Evolutionary conservation across 2,329 filamentous ascomycete genomes (phyloP).

Genomic region (Diaporthe longicolla): DNA sequence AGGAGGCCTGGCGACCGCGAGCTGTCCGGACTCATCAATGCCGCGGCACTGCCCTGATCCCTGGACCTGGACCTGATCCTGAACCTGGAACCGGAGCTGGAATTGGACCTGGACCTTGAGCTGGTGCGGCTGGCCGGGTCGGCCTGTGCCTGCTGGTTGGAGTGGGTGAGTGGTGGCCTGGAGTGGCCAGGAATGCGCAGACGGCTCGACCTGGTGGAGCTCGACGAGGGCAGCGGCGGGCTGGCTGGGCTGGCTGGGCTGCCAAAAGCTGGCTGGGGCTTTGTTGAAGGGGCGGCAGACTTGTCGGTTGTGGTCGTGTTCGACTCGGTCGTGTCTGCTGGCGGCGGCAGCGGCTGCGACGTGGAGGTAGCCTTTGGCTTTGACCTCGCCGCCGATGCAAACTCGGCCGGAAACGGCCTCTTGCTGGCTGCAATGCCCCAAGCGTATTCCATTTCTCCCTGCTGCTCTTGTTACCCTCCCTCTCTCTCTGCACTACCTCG

Average conservation of each 20-base stretch:
- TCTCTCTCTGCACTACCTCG: not conserved
- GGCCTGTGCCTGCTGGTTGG: not conserved
- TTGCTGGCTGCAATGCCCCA: conserved; percentile 42
- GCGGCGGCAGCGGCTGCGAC: conserved; percentile 3
- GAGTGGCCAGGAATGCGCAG: conserved; percentile 29
- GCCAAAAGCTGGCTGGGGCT: not conserved
- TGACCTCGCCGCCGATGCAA: conserved; percentile 33
- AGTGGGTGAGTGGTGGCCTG: conserved; percentile 14
- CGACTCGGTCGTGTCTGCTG: not conserved
- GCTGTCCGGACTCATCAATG: conserved; percentile 31
- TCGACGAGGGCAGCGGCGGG: conserved; percentile 20
- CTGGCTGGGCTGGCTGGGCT: not conserved
- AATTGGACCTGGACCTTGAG: conserved; percentile 9
- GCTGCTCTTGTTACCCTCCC: no score
- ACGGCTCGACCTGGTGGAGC: conserved; percentile 29
- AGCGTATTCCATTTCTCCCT: conserved; percentile 38
- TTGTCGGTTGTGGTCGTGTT: not conserved
- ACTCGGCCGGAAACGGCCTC: conserved; percentile 41
- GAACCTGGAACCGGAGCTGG: conserved; percentile 10
- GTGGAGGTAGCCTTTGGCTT: conserved; percentile 14
- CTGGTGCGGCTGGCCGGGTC: conserved; percentile 19
- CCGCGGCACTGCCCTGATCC: conserved; percentile 25
- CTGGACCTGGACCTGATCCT: conserved; percentile 31
- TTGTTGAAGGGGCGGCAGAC: not conserved
- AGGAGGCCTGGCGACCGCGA: conserved; percentile 22